Evolutionary conservation across 192 early-diverging fungal genomes (phyloP).

Genomic region (Coemansia sp.): DNA sequence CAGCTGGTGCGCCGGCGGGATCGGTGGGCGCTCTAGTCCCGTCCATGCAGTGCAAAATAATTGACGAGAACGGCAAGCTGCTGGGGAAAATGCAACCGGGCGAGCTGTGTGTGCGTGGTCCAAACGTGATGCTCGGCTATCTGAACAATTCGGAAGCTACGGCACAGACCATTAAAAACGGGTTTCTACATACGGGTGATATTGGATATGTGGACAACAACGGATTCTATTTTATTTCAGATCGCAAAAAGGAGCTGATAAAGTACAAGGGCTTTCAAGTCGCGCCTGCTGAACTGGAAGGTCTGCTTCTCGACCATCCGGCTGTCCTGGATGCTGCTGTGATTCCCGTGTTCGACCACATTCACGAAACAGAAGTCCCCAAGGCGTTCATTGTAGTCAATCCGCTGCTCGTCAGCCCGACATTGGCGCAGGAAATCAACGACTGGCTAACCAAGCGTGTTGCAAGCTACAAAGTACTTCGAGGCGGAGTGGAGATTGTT

Average conservation of each 20-base stretch:
- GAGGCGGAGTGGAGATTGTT: no score
- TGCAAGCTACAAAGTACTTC: no score
- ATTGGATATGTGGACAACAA: constrained; percentile 66
- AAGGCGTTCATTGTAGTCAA: no score
- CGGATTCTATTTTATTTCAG: constrained; percentile 63
- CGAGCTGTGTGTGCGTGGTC: constrained; percentile 82
- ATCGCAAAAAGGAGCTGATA: constrained; percentile 88
- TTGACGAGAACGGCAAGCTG: constrained; percentile 69
- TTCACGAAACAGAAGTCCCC: no score
- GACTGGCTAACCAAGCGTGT: no score
- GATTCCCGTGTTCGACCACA: constrained; percentile 58
- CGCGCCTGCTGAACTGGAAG: constrained; percentile 87
- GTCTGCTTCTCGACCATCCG: constrained; percentile 66
- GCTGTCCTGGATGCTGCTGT: constrained; percentile 67
- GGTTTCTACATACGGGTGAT: constrained; percentile 84
- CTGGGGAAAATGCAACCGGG: constrained; percentile 64
- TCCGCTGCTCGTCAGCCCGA: no score
- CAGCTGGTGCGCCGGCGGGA: constrained; percentile 30
- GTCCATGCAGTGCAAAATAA: constrained; percentile 66
- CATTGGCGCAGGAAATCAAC: no score
- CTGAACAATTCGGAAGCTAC: constrained; percentile 79
- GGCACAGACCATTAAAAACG: constrained; percentile 64
- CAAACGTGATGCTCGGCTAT: constrained; percentile 87
- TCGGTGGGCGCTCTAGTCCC: constrained; percentile 71
- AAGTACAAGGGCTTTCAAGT: constrained; percentile 89